Evolutionary conservation across 2,329 filamentous ascomycete species (phyloP), one percentile per base, ranked within the genome.

Genomic region (Fusarium napiforme): DNA sequence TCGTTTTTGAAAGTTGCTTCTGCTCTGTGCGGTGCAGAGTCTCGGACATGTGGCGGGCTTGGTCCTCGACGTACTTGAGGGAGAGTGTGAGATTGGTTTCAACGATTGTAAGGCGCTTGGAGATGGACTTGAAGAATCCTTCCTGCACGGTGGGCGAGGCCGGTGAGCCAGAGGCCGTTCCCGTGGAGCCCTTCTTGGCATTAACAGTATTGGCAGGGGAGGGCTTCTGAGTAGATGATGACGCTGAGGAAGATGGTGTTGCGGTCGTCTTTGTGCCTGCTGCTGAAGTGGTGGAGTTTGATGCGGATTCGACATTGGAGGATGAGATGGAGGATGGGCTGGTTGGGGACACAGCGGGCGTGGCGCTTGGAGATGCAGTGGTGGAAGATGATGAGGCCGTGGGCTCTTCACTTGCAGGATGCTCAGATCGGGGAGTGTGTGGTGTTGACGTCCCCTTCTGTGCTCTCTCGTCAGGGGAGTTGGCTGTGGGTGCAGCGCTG

Each of bases 111-210:
- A 99, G 87, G 3, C 96, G 93, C 82, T 98, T 98, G 72, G 95
- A 94, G 14, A 98, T 92, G 8, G 95, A 94, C 81, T 98, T 98
- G 88, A 98, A 99, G 83, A 99, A 98, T 4, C 93, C 96, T 80
- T 99, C 96, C 81, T 99, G 96, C 2, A 97, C 96, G 0, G 95
- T 95, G 5, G 96, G 95, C 2, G 91, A 89, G 34, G 80, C 78
- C 7, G 77, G 56, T 7, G 79, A 60, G 10, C 79, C 75, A 14
- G 74, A 74, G 11, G 69, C 58, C 3, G 80, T 78, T n/a, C 76
- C 78, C 30, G 72, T 78, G 23, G 67, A 78, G 52, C 81, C 78
- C 39, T 78, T 71, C 64, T 81, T 82, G 50, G 53, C 62, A 19
- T 64, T 76, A 19, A 69, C 53, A 16, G 67, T 65, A 36, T 64